A percentile compares a stretch with the other conserved stretches of the same genome.
phyloP scores from a whole-genome alignment of 441 rosid genomes.

The Aleurites moluccanus region DNA sequence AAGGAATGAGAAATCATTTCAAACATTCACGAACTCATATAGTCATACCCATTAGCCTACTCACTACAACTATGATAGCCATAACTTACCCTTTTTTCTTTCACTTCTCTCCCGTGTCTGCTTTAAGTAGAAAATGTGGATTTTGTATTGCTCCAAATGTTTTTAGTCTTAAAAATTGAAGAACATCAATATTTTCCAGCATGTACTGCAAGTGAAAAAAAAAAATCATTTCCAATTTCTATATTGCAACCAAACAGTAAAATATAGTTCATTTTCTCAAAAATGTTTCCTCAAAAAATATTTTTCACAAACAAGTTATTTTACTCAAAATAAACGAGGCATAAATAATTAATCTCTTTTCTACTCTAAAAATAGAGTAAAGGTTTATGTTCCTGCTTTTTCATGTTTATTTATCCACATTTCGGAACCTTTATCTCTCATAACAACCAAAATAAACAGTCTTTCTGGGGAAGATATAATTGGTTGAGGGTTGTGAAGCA shows the following conservation, averaged over 20 bases:
- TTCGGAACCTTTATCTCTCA: no score
- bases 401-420: not conserved
- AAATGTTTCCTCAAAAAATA: not conserved
- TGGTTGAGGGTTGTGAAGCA: not conserved
- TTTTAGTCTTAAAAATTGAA: not conserved
- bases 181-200: not conserved
- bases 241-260: not conserved
- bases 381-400: not conserved
- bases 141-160: not conserved
- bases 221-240: not conserved
- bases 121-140: not conserved
- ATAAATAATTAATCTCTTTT: not conserved
- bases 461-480: not conserved
- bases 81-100: not conserved
- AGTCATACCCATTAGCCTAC: not conserved
- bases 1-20: not conserved
- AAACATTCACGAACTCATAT: not conserved
- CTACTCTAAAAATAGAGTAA: not conserved
- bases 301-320: not conserved
- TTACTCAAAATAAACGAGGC: not conserved
- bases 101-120: not conserved
- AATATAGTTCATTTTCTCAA: not conserved
- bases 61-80: not conserved
- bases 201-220: not conserved
- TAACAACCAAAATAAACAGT: not conserved